These are phyloP conservation scores for Lolium perenne DNA, from an alignment of 176 grass and related monocot species.

Conservation along the genomic window DNA sequence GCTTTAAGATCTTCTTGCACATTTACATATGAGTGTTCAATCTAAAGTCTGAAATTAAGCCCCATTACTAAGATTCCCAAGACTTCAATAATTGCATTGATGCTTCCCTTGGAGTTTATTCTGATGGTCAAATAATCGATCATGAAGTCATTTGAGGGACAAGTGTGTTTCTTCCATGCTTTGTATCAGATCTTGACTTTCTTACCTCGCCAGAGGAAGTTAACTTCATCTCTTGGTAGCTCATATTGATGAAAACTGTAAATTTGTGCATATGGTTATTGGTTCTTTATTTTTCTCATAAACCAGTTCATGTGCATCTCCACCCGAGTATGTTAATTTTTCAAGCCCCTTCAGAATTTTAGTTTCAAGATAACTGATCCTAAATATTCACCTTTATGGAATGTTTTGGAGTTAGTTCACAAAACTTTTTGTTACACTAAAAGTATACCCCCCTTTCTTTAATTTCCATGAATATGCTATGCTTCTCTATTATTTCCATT, in stretches of 20 bases:
- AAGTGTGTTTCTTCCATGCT: not conserved
- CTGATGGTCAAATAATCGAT: not conserved
- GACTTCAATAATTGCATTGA: not conserved
- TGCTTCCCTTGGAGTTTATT: not conserved
- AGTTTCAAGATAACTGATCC: not conserved
- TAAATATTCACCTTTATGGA: not conserved
- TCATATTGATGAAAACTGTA: not conserved
- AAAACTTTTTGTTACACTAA: slow-evolving; percentile 4
- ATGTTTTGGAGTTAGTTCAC: slow-evolving; percentile 16
- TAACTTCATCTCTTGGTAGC: not conserved
- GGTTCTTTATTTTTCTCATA: not conserved
- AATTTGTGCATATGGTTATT: not conserved
- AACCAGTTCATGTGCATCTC: not conserved
- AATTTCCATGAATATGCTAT: slow-evolving; percentile 3
- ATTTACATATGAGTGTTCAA: not conserved
- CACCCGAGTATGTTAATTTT: not conserved
- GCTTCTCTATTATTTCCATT: not conserved
- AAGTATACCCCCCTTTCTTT: not conserved
- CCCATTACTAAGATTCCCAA: not conserved
- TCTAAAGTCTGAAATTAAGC: not conserved
- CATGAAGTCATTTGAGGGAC: not conserved
- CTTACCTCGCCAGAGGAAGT: not conserved
- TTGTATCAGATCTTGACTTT: not conserved
- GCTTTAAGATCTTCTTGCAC: too few relatives aligned
- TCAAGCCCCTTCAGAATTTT: not conserved